Percentiles rank a stretch among this genome's conserved stretches.
Evolutionary conservation across 345 rosid species (phyloP).

Genomic region (Gynandropsis gynandra): DNA sequence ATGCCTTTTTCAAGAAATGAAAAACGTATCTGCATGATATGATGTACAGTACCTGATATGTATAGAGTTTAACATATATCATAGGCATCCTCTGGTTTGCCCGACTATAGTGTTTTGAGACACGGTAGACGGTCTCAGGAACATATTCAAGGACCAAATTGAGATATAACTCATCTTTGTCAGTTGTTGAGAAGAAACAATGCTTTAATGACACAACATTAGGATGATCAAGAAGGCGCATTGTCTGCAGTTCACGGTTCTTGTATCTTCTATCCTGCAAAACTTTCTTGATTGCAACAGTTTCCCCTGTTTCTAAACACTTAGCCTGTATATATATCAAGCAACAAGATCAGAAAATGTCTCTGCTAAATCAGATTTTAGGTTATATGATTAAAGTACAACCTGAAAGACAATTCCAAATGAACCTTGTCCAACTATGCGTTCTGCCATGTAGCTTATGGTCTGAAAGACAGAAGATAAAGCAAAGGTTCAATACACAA

Average conservation of each 20-base stretch:
- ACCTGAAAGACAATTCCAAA: constrained; percentile 98
- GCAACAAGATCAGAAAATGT: constrained; percentile 1
- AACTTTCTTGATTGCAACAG: constrained; percentile 55
- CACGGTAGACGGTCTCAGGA: constrained; percentile 87
- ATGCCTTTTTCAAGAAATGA: too few relatives aligned
- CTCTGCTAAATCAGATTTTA: background rate
- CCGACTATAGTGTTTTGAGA: constrained; percentile 78
- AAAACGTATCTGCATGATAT: background rate
- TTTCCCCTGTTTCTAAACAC: constrained; percentile 93
- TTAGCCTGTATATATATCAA: constrained; percentile 53
- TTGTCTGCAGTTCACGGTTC: constrained; percentile 93
- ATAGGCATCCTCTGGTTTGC: constrained; percentile 83
- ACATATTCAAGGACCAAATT: constrained; percentile 92
- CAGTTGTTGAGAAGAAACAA: constrained; percentile 93
- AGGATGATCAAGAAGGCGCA: constrained; percentile 96
- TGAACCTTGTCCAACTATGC: constrained; percentile 91
- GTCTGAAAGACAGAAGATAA: constrained; percentile 37
- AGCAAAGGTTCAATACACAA: background rate
- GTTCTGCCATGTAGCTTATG: constrained; percentile 95
- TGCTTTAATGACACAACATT: constrained; percentile 85
- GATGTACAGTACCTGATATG: constrained; percentile 54
- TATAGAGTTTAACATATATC: constrained; percentile 84
- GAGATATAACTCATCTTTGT: constrained; percentile 83
- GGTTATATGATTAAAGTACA: background rate
- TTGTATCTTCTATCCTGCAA: constrained; percentile 86